Percentiles rank a stretch among this genome's conserved stretches.
Evolutionary conservation across 2,329 filamentous ascomycete genomes (phyloP).

Genomic region (Alternaria arbusti): DNA sequence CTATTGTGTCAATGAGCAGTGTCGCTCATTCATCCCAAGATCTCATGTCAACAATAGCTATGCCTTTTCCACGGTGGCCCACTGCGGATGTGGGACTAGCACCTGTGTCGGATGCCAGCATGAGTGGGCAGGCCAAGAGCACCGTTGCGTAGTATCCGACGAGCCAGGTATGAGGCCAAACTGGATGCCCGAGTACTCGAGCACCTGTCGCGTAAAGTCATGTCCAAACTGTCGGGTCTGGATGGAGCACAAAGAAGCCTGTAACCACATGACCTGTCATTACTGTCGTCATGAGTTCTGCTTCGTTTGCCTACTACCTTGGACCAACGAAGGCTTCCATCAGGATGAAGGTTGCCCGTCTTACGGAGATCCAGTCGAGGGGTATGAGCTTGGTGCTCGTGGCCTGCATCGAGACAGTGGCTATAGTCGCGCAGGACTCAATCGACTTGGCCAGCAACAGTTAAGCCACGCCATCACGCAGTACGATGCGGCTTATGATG

Average conservation of each 20-base stretch:
- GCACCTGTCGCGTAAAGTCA: conserved; percentile 15
- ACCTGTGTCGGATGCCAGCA: conserved; percentile 12
- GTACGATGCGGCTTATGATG: not conserved
- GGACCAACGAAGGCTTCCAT: not conserved
- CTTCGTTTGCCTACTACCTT: conserved; percentile 18
- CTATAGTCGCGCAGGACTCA: not conserved
- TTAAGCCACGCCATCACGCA: not conserved
- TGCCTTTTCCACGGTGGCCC: not conserved
- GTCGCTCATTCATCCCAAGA: not conserved
- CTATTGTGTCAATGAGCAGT: conserved; percentile 2
- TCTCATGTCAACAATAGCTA: not conserved
- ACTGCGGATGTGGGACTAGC: conserved; percentile 1
- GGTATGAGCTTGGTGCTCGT: conserved; percentile 5
- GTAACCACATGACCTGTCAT: conserved; percentile 21
- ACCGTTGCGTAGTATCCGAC: not conserved
- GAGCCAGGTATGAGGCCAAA: not conserved
- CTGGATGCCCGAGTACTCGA: conserved; percentile 16
- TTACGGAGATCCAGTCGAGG: conserved; percentile 5
- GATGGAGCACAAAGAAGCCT: conserved; percentile 21
- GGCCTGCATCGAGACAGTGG: conserved; percentile 14
- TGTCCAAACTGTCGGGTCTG: conserved; percentile 16
- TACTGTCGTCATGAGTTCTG: conserved; percentile 17
- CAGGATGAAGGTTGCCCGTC: not conserved
- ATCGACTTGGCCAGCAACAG: not conserved
- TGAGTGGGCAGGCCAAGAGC: not conserved